Evolutionary conservation across 2,329 filamentous ascomycete species (phyloP), one percentile per base, ranked within the genome.

Genomic region (Xylariales sp.): DNA sequence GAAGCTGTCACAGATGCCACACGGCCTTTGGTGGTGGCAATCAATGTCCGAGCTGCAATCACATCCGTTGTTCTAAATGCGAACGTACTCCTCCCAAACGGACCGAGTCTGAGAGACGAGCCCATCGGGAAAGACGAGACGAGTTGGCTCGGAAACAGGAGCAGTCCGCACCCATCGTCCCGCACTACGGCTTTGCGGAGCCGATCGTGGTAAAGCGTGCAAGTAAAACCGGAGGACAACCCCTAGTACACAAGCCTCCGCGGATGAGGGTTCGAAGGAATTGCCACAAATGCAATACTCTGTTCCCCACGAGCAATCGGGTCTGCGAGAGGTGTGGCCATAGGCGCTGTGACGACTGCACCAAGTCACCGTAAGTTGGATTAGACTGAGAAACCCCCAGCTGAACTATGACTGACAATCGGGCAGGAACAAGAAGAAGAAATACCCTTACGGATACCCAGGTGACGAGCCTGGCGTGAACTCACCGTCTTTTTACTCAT

Each of bases 21-120:
- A 78, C 83, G 11, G 76, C 77, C 18, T 95, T 91, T 60, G 82
- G 84, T 42, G 63, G 76, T 15, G 78, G 83, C 54, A 88, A 84
- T 65, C 72, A 84, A 45, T 95, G 90, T 64, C 63, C 74, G 49
- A 78, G 78, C 51, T 96, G 90, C 68, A 75, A 85, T 52, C 90
- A 96, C 65, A 70, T 71, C 34, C 80, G 87, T 51, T 96, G 90
- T 76, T 84, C 79, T 57, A 81, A 85, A 56, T 96, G 90, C 61
- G 78, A 80, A 20, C 80, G 87, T 42, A 79, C 84, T 54, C 89
- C 89, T 24, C 70, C 76, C 40, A 81, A 82, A 66, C 80, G 77
- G 51, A 73, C 68, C 53, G 74, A 79, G 50, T 70, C 69, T 47
- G 71, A 78, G 55, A 68, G 69, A 51, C 62, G 72, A 45, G 71